Conservation (phyloP, 805 yeast species). For the Kregervanrija delftensis region DNA sequence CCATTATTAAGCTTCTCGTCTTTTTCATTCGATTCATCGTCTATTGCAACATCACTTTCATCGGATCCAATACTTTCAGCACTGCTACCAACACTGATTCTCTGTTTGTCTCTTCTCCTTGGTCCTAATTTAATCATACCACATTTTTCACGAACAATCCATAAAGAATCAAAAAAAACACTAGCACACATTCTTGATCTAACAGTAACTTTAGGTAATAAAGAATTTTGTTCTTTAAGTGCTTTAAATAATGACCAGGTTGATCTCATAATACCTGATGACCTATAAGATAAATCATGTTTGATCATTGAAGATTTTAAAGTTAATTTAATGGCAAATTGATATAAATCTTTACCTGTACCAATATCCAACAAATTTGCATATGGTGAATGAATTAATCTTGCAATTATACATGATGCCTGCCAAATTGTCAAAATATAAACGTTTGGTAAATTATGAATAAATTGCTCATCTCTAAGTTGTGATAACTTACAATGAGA, state of each 20-base stretch:
- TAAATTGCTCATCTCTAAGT: constrained; percentile 50
- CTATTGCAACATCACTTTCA: constrained; percentile 22
- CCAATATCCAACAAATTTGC: constrained; percentile 59
- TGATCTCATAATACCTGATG: constrained; percentile 89
- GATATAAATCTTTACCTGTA: constrained; percentile 64
- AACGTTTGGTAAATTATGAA: constrained; percentile 77
- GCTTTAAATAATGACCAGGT: constrained; percentile 84
- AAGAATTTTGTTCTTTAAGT: constrained; percentile 46
- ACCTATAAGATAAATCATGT: constrained; percentile 88
- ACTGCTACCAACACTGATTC: constrained; percentile 1
- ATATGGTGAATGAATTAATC: constrained; percentile 70
- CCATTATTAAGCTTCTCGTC: constrained; percentile 12
- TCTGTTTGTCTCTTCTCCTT: constrained; percentile 10
- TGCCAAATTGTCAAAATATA: constrained; percentile 86
- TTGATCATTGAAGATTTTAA: constrained; percentile 78
- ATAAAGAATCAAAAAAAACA: constrained; percentile 84
- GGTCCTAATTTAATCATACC: constrained; percentile 69
- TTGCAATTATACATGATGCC: constrained; percentile 77
- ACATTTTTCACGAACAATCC: constrained; percentile 77
- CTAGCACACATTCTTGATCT: constrained; percentile 88
- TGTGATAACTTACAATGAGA: constrained; percentile 61
- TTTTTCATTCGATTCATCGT: constrained; percentile 5
- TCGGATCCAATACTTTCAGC: constrained; percentile 13
- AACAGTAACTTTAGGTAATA: constrained; percentile 44
- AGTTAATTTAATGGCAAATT: constrained; percentile 59